These are phyloP conservation scores for Cutaneotrichosporon dermatis DNA, from an alignment of 1,284 basidiomycete species.

Conservation along the genomic window DNA sequence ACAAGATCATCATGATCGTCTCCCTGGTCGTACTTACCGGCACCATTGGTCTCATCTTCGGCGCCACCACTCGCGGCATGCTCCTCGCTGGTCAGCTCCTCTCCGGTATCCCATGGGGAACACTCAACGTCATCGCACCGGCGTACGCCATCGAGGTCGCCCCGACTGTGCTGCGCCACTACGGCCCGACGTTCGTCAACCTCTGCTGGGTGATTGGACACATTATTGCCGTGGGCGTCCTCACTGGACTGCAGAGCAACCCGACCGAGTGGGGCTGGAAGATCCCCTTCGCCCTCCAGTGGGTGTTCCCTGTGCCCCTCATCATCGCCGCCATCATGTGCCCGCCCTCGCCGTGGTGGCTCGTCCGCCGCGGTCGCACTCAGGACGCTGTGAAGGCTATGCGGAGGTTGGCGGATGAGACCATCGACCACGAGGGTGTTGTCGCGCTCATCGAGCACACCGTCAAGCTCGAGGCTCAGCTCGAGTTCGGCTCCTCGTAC, in stretches of 20 bases:
- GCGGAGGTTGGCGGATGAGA: conserved; percentile 25
- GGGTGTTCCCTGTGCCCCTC: conserved; percentile 44
- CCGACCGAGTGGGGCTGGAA: conserved; percentile 37
- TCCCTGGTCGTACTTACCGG: conserved; percentile 26
- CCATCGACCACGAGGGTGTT: conserved; percentile 22
- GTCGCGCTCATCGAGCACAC: conserved; percentile 40
- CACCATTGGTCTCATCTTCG: conserved; percentile 45
- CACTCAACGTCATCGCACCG: conserved; percentile 20
- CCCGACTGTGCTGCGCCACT: conserved; percentile 46
- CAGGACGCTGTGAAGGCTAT: conserved; percentile 34
- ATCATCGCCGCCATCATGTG: conserved; percentile 34
- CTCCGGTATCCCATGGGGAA: conserved; percentile 31
- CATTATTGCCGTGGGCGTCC: conserved; percentile 49
- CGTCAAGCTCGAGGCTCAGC: conserved; percentile 29
- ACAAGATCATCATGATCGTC: conserved; percentile 24
- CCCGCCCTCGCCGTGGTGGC: conserved; percentile 37
- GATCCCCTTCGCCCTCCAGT: conserved; percentile 30
- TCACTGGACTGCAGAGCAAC: conserved; percentile 42
- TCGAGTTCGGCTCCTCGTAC: conserved; percentile 21
- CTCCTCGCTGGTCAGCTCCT: conserved; percentile 25
- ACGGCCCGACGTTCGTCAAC: conserved; percentile 48
- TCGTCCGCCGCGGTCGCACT: conserved; percentile 33
- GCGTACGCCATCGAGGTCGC: conserved; percentile 50
- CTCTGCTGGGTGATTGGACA: conserved; percentile 42
- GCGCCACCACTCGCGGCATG: conserved; percentile 25